phyloP scores from a whole-genome alignment of 495 filamentous ascomycete species.

The Lepraria neglecta region DNA sequence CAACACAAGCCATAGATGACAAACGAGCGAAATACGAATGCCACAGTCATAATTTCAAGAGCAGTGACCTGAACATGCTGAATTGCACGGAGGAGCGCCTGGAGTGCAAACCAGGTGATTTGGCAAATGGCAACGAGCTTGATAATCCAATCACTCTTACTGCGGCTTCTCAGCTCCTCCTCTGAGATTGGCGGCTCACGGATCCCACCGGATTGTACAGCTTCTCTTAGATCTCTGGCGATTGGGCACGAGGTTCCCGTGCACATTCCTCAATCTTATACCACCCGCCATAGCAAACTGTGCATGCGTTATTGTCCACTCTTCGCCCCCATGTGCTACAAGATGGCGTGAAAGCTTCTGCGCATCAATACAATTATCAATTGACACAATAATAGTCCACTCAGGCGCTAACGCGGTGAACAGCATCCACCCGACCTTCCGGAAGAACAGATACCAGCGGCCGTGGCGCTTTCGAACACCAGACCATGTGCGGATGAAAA shows the following conservation, averaged over 20 bases:
- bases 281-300: slow-evolving; percentile 32
- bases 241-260: background rate
- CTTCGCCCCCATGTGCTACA: slow-evolving; percentile 12
- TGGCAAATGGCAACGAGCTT: slow-evolving; percentile 32
- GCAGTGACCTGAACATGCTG: slow-evolving; percentile 25
- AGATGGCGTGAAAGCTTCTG: background rate
- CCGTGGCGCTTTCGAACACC: slow-evolving; percentile 26
- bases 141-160: slow-evolving; percentile 30
- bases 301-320: slow-evolving; percentile 28
- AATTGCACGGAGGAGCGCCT: slow-evolving; percentile 26
- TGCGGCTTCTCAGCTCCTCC: slow-evolving; percentile 14
- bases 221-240: background rate
- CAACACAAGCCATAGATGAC: slow-evolving; percentile 18
- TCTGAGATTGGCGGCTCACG: slow-evolving; percentile 9
- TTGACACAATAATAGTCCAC: slow-evolving; percentile 18
- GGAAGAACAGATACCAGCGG: background rate
- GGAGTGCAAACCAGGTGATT: slow-evolving; percentile 29
- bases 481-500: slow-evolving; percentile 33
- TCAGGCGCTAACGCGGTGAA: slow-evolving; percentile 32
- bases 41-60: slow-evolving; percentile 32
- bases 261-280: slow-evolving; percentile 21
- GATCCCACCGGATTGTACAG: background rate
- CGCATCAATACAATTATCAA: slow-evolving; percentile 17
- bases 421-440: slow-evolving; percentile 29
- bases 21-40: slow-evolving; percentile 29